These are phyloP conservation scores for Globisporangium megalacanthum DNA, from an alignment of 352 stramenopile species.

Conservation along the genomic window DNA sequence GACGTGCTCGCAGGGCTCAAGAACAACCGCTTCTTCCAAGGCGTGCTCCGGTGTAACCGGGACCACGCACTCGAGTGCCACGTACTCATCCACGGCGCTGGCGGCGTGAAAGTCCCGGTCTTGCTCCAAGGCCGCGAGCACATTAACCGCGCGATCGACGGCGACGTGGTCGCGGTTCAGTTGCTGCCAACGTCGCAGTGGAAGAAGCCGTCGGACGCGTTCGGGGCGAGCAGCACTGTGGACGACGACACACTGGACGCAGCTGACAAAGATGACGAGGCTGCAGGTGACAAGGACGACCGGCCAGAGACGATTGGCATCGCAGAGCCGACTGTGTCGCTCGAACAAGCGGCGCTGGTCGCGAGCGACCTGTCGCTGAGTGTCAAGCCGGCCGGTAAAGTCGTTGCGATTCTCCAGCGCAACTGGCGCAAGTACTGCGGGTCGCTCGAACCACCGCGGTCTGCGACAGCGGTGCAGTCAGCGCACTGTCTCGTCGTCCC, in stretches of 20 bases:
- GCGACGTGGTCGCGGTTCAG: conserved; percentile 96
- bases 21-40: conserved; percentile 86
- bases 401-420: conserved; percentile 90
- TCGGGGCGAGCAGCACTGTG: conserved; percentile 39
- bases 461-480: conserved; percentile 30
- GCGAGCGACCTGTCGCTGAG: conserved; percentile 44
- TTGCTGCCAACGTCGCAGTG: conserved; percentile 83
- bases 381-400: conserved; percentile 66
- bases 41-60: conserved; percentile 83
- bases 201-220: conserved; percentile 73
- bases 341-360: conserved; percentile 54
- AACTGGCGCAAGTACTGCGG: conserved; percentile 94
- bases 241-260: conserved; percentile 35
- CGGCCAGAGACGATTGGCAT: conserved; percentile 31
- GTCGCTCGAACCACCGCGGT: conserved; percentile 84
- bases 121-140: conserved; percentile 73
- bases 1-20: conserved; percentile 83
- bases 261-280: too few relatives aligned
- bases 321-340: conserved; percentile 57
- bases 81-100: conserved; percentile 67
- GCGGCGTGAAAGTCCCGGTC: conserved; percentile 62
- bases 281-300: conserved; percentile 1
- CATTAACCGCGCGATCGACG: conserved; percentile 97
- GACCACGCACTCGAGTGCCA: conserved; percentile 81
- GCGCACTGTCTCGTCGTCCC: conserved; percentile 75